Conservation (phyloP, 495 filamentous ascomycete genomes). For the Hypoxylon lienhwacheense region DNA sequence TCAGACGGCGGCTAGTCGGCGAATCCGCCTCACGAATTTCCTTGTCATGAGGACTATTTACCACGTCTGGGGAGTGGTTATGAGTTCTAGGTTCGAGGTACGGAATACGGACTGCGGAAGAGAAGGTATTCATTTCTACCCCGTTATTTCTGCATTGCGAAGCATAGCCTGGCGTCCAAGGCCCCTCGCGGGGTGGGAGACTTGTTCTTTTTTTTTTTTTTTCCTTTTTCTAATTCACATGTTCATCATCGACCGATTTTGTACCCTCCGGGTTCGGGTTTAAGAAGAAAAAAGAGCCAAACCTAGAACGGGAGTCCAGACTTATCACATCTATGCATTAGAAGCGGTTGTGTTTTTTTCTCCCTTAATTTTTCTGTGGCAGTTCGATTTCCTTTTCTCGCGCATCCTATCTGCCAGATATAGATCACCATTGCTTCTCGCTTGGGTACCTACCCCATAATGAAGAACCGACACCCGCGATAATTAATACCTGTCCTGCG, state of each 20-base stretch:
- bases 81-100: conserved; percentile 1
- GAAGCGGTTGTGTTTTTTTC: conserved; percentile 4
- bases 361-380: background rate
- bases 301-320: conserved; percentile 22
- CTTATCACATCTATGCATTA: conserved; percentile 3
- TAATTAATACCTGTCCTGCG: background rate
- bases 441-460: conserved; percentile 20
- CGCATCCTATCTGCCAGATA: conserved; percentile 12
- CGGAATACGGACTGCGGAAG: conserved; percentile 7
- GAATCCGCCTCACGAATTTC: conserved; percentile 23
- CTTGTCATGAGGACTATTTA: conserved; percentile 16
- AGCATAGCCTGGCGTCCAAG: conserved; percentile 31
- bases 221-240: conserved; percentile 2
- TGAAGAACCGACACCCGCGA: conserved; percentile 1
- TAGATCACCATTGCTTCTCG: conserved; percentile 12
- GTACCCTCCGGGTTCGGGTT: conserved; percentile 5
- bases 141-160: conserved; percentile 23
- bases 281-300: conserved; percentile 11
- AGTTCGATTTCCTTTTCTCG: background rate
- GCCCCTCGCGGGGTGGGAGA: conserved; percentile 23
- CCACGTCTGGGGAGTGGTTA: background rate
- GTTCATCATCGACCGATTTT: conserved; percentile 4
- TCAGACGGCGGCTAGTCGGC: background rate
- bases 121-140: conserved; percentile 9
- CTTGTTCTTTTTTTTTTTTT: conserved; percentile 4